Conservation (phyloP, 1,284 basidiomycete genomes). For the Gastroboletus turbinatus region DNA sequence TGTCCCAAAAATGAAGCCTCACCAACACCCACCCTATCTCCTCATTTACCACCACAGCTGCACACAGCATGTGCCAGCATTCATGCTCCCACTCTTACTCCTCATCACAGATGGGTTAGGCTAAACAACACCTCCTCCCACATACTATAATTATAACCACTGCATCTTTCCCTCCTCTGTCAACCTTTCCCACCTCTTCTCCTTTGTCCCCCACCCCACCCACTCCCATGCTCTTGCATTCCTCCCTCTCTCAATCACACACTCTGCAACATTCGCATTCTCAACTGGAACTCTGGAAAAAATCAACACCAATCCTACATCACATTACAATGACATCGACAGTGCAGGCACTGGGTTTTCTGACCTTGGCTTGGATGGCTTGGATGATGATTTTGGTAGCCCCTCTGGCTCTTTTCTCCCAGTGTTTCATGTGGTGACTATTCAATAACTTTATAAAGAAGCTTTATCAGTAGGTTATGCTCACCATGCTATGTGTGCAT, state of each 20-base stretch:
- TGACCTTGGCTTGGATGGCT: conserved; percentile 23
- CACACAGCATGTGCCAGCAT: conserved; percentile 24
- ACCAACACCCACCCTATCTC: conserved; percentile 41
- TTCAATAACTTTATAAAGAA: conserved; percentile 82
- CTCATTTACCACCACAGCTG: conserved; percentile 12
- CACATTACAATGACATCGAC: conserved; percentile 32
- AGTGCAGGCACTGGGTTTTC: conserved; percentile 11
- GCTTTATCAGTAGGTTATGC: conserved; percentile 69
- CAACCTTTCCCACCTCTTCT: conserved; percentile 23
- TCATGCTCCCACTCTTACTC: conserved; percentile 28
- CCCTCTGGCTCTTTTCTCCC: conserved; percentile 19
- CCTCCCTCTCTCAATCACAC: conserved; percentile 34
- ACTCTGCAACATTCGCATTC: conserved; percentile 17
- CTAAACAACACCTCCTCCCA: conserved; percentile 13
- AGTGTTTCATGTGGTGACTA: conserved; percentile 14
- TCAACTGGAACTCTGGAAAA: too few relatives aligned
- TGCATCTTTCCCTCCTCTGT: conserved; percentile 29
- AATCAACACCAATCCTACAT: conserved; percentile 20
- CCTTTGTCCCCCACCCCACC: conserved; percentile 31
- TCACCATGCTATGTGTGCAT: conserved; percentile 1
- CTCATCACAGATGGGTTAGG: conserved; percentile 9
- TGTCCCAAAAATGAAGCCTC: conserved; percentile 62
- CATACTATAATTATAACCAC: conserved; percentile 33
- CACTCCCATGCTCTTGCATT: conserved; percentile 30
- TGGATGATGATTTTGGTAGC: conserved; percentile 28